Evolutionary conservation across 768 basidiomycete species (phyloP).

Genomic region (Antrodiella citrinella): DNA sequence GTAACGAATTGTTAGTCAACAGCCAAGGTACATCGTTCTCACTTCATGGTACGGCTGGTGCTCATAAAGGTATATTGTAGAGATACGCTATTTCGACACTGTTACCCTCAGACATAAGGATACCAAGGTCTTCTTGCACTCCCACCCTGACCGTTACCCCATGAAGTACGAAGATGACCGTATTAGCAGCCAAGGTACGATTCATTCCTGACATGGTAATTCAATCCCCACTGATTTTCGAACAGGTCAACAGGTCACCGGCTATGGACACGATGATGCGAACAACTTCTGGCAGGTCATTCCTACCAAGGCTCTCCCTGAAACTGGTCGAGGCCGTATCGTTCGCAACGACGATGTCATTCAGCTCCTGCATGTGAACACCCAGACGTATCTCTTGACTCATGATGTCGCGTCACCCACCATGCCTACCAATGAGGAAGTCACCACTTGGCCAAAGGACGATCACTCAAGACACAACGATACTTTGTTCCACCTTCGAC

Average conservation of each 20-base stretch:
- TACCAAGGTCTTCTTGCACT: conserved; percentile 89
- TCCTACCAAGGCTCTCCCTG: conserved; percentile 91
- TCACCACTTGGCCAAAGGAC: conserved; percentile 85
- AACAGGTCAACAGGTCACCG: conserved; percentile 90
- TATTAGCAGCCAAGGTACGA: conserved; percentile 80
- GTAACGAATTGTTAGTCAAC: conserved; percentile 87
- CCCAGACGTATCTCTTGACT: conserved; percentile 76
- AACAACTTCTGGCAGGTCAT: conserved; percentile 97
- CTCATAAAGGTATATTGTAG: conserved; percentile 32
- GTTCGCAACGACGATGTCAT: conserved; percentile 87
- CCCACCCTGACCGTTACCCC: conserved; percentile 86
- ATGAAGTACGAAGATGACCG: conserved; percentile 93
- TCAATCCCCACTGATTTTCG: conserved; percentile 1
- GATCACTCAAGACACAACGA: conserved; percentile 77
- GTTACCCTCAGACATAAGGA: conserved; percentile 87
- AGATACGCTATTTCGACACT: conserved; percentile 89
- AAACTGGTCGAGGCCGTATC: conserved; percentile 86
- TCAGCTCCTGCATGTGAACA: conserved; percentile 83
- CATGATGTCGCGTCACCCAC: conserved; percentile 97
- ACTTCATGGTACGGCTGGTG: conserved; percentile 1
- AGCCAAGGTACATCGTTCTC: conserved; percentile 62
- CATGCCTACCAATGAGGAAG: conserved; percentile 97
- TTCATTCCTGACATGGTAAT: not conserved
- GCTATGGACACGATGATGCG: conserved; percentile 86
- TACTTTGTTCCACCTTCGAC: conserved; percentile 74